A percentile compares a stretch with the other conserved stretches of the same genome.
Conservation (phyloP, 306 rosid species). For the Pyrus betulifolia region DNA sequence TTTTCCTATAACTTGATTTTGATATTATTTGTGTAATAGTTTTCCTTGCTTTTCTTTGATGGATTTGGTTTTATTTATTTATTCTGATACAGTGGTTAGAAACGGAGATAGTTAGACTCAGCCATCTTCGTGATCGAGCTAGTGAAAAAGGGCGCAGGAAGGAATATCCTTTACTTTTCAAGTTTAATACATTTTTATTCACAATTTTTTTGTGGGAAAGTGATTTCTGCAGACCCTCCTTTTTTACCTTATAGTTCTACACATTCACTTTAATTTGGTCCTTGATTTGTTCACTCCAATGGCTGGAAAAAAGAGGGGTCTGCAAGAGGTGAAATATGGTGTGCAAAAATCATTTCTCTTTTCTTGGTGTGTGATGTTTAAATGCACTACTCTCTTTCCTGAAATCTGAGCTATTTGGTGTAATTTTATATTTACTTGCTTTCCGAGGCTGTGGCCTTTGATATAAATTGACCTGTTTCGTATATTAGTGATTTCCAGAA, state of each 20-base stretch:
- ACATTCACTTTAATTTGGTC: background rate
- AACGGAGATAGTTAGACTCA: conserved; percentile 76
- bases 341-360: background rate
- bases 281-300: background rate
- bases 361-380: too few species aligned
- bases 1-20: background rate
- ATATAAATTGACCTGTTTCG: background rate
- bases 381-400: background rate
- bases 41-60: conserved; percentile 5
- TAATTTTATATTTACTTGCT: background rate
- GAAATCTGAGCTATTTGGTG: background rate
- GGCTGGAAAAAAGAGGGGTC: background rate
- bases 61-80: conserved; percentile 10
- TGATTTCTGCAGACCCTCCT: background rate
- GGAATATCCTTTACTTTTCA: conserved; percentile 76
- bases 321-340: background rate
- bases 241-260: background rate
- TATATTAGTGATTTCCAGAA: background rate
- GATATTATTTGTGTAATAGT: background rate
- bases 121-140: conserved; percentile 99
- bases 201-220: background rate
- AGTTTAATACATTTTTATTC: background rate
- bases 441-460: background rate
- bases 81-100: conserved; percentile 76
- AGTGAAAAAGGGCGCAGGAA: conserved; percentile 92